A percentile compares a stretch with the other conserved stretches of the same genome.
Conservation (phyloP, 2,329 filamentous ascomycete genomes). For the Sporothrix schenckii region DNA sequence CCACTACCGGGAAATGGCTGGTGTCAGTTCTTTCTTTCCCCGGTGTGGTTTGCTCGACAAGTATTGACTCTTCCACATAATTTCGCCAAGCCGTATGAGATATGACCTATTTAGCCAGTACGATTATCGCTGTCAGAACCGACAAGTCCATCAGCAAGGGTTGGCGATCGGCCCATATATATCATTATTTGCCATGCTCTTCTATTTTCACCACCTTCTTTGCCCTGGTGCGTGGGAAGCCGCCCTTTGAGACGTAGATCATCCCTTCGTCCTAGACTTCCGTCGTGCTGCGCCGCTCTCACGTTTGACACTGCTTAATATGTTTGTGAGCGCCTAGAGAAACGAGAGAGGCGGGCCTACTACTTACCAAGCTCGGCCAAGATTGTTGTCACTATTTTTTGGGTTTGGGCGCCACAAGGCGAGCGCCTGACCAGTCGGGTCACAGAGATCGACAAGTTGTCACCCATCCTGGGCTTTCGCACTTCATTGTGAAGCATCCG, state of each 20-base stretch:
- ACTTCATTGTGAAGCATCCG: background rate
- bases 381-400: no score
- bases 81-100: background rate
- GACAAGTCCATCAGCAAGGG: background rate
- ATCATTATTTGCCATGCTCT: background rate
- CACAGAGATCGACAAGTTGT: background rate
- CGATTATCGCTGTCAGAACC: background rate
- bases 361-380: no score
- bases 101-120: conserved; percentile 10
- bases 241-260: conserved; percentile 22
- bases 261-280: background rate
- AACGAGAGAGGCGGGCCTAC: no score
- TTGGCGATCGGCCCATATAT: background rate
- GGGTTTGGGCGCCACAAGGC: background rate
- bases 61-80: background rate
- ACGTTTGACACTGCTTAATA: background rate
- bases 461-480: background rate
- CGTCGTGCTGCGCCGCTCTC: conserved; percentile 15
- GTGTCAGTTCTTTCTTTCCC: background rate
- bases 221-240: conserved; percentile 20
- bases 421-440: background rate
- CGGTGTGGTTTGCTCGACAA: background rate
- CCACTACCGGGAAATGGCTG: background rate
- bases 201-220: background rate
- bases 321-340: background rate